Conservation (phyloP, 2,329 filamentous ascomycete species). For the Diaporthe ilicicola region DNA sequence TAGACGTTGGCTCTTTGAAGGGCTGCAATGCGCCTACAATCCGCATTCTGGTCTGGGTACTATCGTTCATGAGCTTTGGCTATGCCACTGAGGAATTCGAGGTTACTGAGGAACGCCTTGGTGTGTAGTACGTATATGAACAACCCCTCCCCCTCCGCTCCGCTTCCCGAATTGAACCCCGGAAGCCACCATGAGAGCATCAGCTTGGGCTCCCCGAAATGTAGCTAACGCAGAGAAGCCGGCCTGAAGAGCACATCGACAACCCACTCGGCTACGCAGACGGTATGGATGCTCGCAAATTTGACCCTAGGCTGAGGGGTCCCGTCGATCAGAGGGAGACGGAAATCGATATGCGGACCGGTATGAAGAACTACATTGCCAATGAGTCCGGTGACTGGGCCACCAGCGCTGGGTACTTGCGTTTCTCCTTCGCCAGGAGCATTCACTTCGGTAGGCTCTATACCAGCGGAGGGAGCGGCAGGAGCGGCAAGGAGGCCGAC, state of each 20-base stretch:
- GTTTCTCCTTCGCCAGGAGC: slow-evolving; percentile 76
- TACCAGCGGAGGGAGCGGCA: slow-evolving; percentile 68
- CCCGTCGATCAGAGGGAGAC: slow-evolving; percentile 78
- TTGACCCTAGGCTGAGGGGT: slow-evolving; percentile 81
- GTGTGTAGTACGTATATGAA: slow-evolving; percentile 64
- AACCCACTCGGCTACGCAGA: slow-evolving; percentile 90
- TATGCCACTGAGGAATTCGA: slow-evolving; percentile 90
- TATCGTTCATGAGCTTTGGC: slow-evolving; percentile 83
- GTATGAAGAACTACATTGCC: slow-evolving; percentile 99
- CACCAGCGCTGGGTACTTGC: slow-evolving; percentile 86
- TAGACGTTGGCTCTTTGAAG: slow-evolving; percentile 83
- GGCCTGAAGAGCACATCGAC: slow-evolving; percentile 78
- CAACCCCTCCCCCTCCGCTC: not conserved
- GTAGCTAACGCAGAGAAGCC: slow-evolving; percentile 39
- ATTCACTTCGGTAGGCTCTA: slow-evolving; percentile 83
- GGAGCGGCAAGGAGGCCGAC: slow-evolving; percentile 75
- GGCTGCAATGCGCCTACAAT: slow-evolving; percentile 81
- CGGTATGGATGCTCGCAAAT: slow-evolving; percentile 82
- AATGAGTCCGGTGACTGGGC: slow-evolving; percentile 90
- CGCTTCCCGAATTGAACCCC: not conserved
- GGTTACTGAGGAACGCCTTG: slow-evolving; percentile 81
- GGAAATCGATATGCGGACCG: slow-evolving; percentile 77
- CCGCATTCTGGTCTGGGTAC: slow-evolving; percentile 79
- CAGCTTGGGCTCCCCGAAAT: not conserved
- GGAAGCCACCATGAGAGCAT: not conserved